phyloP scores from a whole-genome alignment of 2,329 filamentous ascomycete genomes.

The Paramyrothecium roridum region DNA sequence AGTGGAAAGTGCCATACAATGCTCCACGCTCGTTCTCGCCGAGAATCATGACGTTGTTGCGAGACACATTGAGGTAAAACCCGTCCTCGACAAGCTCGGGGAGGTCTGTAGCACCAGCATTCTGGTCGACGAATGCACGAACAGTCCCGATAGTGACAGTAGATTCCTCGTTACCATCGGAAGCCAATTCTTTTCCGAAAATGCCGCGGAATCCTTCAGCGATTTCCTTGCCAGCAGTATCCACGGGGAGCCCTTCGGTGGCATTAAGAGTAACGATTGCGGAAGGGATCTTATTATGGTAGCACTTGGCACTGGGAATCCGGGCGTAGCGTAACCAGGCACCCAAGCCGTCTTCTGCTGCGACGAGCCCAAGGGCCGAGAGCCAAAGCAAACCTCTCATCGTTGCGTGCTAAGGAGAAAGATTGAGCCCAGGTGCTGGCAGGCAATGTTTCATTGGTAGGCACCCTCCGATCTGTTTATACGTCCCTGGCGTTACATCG shows the following conservation, averaged over 20 bases:
- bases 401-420: not conserved
- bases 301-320: conserved; percentile 28
- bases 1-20: conserved; percentile 68
- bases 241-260: conserved; percentile 52
- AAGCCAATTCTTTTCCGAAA: conserved; percentile 41
- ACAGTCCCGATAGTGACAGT: conserved; percentile 17
- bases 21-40: conserved; percentile 65
- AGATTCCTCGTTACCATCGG: not conserved
- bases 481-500: not conserved
- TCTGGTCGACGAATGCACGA: conserved; percentile 28
- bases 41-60: conserved; percentile 50
- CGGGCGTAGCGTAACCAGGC: conserved; percentile 65
- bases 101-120: conserved; percentile 21
- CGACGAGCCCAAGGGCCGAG: conserved; percentile 29
- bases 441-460: not conserved
- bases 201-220: conserved; percentile 55
- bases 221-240: conserved; percentile 57
- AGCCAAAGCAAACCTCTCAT: conserved; percentile 12
- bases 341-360: conserved; percentile 57
- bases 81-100: conserved; percentile 52
- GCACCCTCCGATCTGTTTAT: not conserved
- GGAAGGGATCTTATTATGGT: conserved; percentile 39
- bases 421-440: not conserved
- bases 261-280: conserved; percentile 52
- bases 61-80: conserved; percentile 53